Evolutionary conservation across 2,329 filamentous ascomycete species (phyloP).

Genomic region (Fusarium sp.): DNA sequence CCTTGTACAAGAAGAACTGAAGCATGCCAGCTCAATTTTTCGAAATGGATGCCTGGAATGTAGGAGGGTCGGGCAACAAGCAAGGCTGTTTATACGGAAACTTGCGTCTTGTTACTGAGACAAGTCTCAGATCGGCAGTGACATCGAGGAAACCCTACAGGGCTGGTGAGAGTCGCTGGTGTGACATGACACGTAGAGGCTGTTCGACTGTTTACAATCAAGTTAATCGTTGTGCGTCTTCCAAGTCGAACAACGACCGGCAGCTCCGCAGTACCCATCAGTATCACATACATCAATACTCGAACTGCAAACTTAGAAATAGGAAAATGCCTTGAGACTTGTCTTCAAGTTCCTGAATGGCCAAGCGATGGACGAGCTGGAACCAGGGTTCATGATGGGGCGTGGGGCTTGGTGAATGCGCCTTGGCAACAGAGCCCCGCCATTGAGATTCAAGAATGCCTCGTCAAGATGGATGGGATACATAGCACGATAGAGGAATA

Average conservation of each 20-base stretch:
- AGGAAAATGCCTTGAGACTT: constrained; percentile 39
- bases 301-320: constrained; percentile 16
- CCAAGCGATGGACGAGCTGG: constrained; percentile 32
- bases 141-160: constrained; percentile 41
- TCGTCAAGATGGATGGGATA: constrained; percentile 20
- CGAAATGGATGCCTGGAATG: constrained; percentile 13
- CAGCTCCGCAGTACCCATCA: constrained; percentile 21
- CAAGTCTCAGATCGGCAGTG: constrained; percentile 37
- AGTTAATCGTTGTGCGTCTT: constrained; percentile 16
- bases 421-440: constrained; percentile 38
- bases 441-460: constrained; percentile 38
- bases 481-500: constrained; percentile 28
- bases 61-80: constrained; percentile 2
- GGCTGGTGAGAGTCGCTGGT: constrained; percentile 32
- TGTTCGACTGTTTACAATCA: constrained; percentile 1
- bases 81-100: not conserved
- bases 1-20: not conserved
- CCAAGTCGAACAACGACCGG: constrained; percentile 20
- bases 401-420: constrained; percentile 43
- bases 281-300: constrained; percentile 3
- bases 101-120: constrained; percentile 26
- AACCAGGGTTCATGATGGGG: constrained; percentile 31
- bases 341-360: constrained; percentile 31
- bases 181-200: not conserved
- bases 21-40: constrained; percentile 7